Percentiles rank a stretch among this genome's conserved stretches.
These are phyloP conservation scores for Neoscytalidium dimidiatum DNA, from an alignment of 2,329 filamentous ascomycete species.

Conservation along the genomic window DNA sequence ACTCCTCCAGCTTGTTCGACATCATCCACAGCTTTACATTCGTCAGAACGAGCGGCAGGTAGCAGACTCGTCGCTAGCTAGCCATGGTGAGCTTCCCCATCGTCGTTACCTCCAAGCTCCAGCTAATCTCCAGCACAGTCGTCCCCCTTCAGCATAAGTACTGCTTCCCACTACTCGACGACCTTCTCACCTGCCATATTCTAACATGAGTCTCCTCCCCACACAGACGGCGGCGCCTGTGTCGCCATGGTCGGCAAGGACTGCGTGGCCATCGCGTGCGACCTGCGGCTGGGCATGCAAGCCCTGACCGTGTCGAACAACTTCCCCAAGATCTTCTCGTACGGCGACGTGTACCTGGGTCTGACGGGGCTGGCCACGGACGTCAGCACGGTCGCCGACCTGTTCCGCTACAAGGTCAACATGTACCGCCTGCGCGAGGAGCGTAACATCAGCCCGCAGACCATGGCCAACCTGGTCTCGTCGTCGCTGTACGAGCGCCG, in stretches of 20 bases:
- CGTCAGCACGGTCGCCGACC: slow-evolving; percentile 89
- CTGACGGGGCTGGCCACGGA: slow-evolving; percentile 96
- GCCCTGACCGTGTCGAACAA: slow-evolving; percentile 98
- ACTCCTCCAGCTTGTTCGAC: not conserved
- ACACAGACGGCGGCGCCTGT: slow-evolving; percentile 84
- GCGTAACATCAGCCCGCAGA: slow-evolving; percentile 90
- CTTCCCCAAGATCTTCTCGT: slow-evolving; percentile 99
- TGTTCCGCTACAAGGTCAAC: slow-evolving; percentile 99
- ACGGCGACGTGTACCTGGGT: slow-evolving; percentile 92
- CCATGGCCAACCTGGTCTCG: slow-evolving; percentile 93
- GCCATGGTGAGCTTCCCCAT: slow-evolving; percentile 40
- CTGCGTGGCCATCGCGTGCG: slow-evolving; percentile 98
- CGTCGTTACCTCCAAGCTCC: slow-evolving; percentile 16
- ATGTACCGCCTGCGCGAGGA: slow-evolving; percentile 99
- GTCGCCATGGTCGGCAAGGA: slow-evolving; percentile 99
- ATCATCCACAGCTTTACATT: not conserved
- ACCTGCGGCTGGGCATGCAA: slow-evolving; percentile 95
- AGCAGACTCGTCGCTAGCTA: slow-evolving; percentile 22
- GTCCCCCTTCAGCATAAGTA: slow-evolving; percentile 96
- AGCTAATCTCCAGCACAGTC: slow-evolving; percentile 57
- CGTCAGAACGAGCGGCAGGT: not conserved
- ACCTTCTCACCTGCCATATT: slow-evolving; percentile 14
- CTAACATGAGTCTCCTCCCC: slow-evolving; percentile 22
- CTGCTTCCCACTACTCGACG: slow-evolving; percentile 33
- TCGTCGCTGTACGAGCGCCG: slow-evolving; percentile 85